A percentile compares a stretch with the other conserved stretches of the same genome.
Evolutionary conservation across 1,284 basidiomycete genomes (phyloP).

Genomic region (Meira nashicola): DNA sequence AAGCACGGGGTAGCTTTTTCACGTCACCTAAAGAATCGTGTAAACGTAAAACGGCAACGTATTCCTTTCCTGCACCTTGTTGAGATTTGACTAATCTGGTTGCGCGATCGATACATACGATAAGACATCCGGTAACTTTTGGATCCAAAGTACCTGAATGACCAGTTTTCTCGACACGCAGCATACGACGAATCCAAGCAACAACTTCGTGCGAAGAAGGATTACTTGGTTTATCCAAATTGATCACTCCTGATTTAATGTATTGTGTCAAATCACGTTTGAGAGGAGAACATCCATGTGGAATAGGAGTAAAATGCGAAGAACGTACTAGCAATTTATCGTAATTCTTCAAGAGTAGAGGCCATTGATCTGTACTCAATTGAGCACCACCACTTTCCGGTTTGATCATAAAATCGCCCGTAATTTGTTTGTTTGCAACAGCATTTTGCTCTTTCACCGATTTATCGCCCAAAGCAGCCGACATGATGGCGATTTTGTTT

Average conservation of each 20-base stretch:
- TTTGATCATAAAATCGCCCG: slow-evolving; percentile 54
- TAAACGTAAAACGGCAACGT: slow-evolving; percentile 89
- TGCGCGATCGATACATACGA: slow-evolving; percentile 99
- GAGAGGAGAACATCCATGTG: slow-evolving; percentile 79
- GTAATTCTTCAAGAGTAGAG: slow-evolving; percentile 95
- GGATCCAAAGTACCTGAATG: slow-evolving; percentile 97
- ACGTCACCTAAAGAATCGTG: slow-evolving; percentile 78
- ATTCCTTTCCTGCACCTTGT: slow-evolving; percentile 97
- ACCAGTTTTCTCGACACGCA: slow-evolving; percentile 95
- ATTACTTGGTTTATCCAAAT: slow-evolving; percentile 99
- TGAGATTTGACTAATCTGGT: slow-evolving; percentile 98
- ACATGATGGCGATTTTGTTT: too few relatives aligned
- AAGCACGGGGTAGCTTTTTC: slow-evolving; percentile 79
- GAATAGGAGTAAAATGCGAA: slow-evolving; percentile 96
- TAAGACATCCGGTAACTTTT: slow-evolving; percentile 96
- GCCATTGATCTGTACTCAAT: slow-evolving; percentile 90
- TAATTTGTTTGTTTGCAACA: slow-evolving; percentile 23
- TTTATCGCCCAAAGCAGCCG: neutral
- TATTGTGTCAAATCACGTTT: slow-evolving; percentile 87
- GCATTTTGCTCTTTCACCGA: neutral
- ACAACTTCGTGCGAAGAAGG: slow-evolving; percentile 99
- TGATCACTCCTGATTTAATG: slow-evolving; percentile 96
- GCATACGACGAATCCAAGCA: slow-evolving; percentile 92
- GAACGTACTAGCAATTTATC: slow-evolving; percentile 73
- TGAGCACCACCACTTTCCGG: slow-evolving; percentile 53